These are phyloP conservation scores for Diaporthe nobilis DNA, from an alignment of 2,329 filamentous ascomycete genomes.

Conservation along the genomic window DNA sequence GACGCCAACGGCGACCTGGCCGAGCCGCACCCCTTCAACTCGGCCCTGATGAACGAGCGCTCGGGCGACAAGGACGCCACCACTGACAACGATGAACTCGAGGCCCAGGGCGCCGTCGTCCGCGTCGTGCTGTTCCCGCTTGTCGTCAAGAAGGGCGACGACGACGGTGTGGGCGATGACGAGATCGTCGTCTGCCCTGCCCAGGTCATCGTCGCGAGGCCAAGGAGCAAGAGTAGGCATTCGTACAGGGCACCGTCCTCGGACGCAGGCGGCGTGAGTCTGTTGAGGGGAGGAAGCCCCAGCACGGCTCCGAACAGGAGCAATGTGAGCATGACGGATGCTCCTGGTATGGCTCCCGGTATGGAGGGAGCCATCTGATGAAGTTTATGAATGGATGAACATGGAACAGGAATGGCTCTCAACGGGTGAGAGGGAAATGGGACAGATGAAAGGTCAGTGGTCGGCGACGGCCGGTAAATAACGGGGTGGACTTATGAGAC, in stretches of 20 bases:
- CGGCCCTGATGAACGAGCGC: conserved; percentile 91
- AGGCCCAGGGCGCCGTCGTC: conserved; percentile 82
- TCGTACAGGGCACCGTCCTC: conserved; percentile 62
- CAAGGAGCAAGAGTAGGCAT: conserved; percentile 51
- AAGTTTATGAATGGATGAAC: conserved; percentile 30
- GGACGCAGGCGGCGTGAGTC: conserved; percentile 63
- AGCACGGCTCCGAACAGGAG: conserved; percentile 51
- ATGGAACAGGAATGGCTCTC: neutral
- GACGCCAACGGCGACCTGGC: conserved; percentile 92
- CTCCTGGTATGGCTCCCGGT: conserved; percentile 46
- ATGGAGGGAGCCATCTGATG: conserved; percentile 51
- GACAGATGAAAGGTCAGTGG: conserved; percentile 12
- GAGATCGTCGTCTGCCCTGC: conserved; percentile 97
- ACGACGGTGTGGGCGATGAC: conserved; percentile 87
- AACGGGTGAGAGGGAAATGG: neutral
- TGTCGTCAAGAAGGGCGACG: conserved; percentile 95
- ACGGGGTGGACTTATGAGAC: conserved; percentile 27
- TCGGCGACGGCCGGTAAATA: conserved; percentile 10
- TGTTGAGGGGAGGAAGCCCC: conserved; percentile 49
- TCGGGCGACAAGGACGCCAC: conserved; percentile 70
- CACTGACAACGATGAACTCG: conserved; percentile 81
- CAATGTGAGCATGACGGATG: conserved; percentile 54
- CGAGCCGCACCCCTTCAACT: conserved; percentile 91
- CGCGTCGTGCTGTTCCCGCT: conserved; percentile 95
- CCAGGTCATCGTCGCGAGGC: conserved; percentile 84